A percentile compares a stretch with the other conserved stretches of the same genome.
phyloP scores from a whole-genome alignment of 2,329 filamentous ascomycete genomes.

The Cladosporium sphaerospermum region DNA sequence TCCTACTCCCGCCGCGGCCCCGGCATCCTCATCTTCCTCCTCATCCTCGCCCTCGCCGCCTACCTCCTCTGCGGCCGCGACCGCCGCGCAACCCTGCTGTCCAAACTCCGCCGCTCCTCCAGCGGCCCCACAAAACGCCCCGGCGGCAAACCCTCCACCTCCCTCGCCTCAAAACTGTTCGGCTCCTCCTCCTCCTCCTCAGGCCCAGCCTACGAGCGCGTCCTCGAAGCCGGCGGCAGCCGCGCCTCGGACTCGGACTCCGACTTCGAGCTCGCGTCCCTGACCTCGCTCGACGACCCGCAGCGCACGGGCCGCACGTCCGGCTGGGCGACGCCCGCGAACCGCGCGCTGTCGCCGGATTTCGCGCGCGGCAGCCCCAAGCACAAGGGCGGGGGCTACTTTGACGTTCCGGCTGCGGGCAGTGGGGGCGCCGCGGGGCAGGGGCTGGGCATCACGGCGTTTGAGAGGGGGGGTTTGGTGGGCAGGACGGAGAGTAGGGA shows the following conservation, averaged over 20 bases:
- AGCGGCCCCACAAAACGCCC: slow-evolving; percentile 38
- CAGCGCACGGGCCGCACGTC: slow-evolving; percentile 49
- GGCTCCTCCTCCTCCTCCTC: slow-evolving; percentile 47
- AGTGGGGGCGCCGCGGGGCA: slow-evolving; percentile 12
- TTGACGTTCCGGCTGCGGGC: slow-evolving; percentile 38
- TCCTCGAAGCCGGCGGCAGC: slow-evolving; percentile 69
- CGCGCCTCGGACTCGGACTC: slow-evolving; percentile 27
- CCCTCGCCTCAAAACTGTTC: slow-evolving; percentile 54
- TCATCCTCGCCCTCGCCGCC: slow-evolving; percentile 62
- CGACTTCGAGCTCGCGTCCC: slow-evolving; percentile 67
- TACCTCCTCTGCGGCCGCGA: slow-evolving; percentile 78
- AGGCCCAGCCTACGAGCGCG: slow-evolving; percentile 62
- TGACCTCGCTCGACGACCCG: slow-evolving; percentile 39
- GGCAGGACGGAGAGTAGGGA: slow-evolving; percentile 83
- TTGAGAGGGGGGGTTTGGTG: slow-evolving; percentile 65
- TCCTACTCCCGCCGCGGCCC: slow-evolving; percentile 61
- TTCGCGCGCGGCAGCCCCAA: slow-evolving; percentile 23
- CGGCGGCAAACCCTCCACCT: slow-evolving; percentile 17
- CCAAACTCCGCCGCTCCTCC: slow-evolving; percentile 45
- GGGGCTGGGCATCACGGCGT: slow-evolving; percentile 34
- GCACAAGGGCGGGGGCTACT: slow-evolving; percentile 29
- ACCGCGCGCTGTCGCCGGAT: slow-evolving; percentile 27
- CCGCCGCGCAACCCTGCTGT: slow-evolving; percentile 54
- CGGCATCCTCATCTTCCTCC: slow-evolving; percentile 68
- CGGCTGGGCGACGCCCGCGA: slow-evolving; percentile 59